Conservation (phyloP, 1,139 yeast species). For the Arxiozyma heterogenica region DNA sequence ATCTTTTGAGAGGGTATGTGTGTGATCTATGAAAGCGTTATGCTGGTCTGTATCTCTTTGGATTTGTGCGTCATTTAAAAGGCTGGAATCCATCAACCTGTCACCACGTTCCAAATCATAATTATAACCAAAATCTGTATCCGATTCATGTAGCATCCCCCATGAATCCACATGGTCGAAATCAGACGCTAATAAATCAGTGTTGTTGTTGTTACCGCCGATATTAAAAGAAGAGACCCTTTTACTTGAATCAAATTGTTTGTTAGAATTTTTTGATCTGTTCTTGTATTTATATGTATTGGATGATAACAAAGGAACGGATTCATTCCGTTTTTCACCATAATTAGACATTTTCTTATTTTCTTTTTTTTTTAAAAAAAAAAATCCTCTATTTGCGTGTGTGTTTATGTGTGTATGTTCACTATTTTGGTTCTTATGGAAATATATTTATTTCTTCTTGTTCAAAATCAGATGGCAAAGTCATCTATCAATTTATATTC, state of each 20-base stretch:
- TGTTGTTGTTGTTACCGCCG: neutral
- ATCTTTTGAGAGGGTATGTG: neutral
- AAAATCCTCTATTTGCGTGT: no score
- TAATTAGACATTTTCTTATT: neutral
- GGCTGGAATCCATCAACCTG: conserved; percentile 3
- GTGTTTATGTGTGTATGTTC: neutral
- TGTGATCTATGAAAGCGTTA: conserved; percentile 27
- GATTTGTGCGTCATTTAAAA: neutral
- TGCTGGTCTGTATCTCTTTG: neutral
- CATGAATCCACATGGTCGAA: conserved; percentile 28
- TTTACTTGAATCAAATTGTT: neutral
- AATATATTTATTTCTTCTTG: no score
- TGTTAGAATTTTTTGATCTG: conserved; percentile 1
- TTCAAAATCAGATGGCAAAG: no score
- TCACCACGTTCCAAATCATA: conserved; percentile 12
- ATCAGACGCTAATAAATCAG: conserved; percentile 9
- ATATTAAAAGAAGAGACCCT: conserved; percentile 3
- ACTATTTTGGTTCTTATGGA: neutral
- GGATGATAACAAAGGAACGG: conserved; percentile 1
- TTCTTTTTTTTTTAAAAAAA: no score
- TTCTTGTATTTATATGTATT: neutral
- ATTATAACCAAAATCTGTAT: conserved; percentile 17
- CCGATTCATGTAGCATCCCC: conserved; percentile 29
- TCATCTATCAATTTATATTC: no score
- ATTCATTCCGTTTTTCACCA: neutral